phyloP scores from a whole-genome alignment of 352 stramenopile species.

The Pythium rhizo-oryzae region DNA sequence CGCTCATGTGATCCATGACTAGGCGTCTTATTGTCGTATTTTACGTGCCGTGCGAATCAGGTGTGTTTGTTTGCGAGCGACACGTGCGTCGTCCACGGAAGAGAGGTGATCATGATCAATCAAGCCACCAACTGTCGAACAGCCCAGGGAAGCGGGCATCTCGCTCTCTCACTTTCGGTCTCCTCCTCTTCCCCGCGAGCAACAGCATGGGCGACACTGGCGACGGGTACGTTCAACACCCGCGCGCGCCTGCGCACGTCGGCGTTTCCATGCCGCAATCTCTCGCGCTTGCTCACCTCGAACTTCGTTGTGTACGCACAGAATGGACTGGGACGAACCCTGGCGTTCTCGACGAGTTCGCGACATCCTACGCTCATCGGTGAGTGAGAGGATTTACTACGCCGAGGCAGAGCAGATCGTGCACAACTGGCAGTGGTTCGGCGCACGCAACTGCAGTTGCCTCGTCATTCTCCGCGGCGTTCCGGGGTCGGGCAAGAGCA shows the following conservation, averaged over 20 bases:
- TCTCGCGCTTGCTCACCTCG: background rate
- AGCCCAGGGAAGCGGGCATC: background rate
- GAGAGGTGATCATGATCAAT: background rate
- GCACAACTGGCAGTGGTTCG: background rate
- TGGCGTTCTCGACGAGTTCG: no score
- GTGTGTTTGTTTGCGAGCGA: background rate
- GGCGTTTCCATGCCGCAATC: no score
- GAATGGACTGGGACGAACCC: background rate
- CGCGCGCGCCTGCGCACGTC: no score
- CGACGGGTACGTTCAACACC: constrained; percentile 1
- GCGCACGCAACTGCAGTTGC: background rate
- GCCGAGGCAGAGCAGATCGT: background rate
- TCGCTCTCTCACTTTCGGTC: background rate
- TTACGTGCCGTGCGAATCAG: constrained; percentile 4
- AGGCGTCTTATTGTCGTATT: background rate
- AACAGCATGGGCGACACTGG: constrained; percentile 3
- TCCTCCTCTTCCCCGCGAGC: background rate
- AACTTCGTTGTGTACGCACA: background rate
- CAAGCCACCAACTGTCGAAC: constrained; percentile 1
- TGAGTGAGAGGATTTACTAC: background rate
- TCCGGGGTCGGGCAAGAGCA: constrained; percentile 1
- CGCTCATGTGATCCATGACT: background rate
- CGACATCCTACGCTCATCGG: background rate
- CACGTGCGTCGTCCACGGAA: background rate
- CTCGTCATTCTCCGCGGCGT: constrained; percentile 4